phyloP scores from a whole-genome alignment of 257 asterid genomes.

The Ilex aquifolium region DNA sequence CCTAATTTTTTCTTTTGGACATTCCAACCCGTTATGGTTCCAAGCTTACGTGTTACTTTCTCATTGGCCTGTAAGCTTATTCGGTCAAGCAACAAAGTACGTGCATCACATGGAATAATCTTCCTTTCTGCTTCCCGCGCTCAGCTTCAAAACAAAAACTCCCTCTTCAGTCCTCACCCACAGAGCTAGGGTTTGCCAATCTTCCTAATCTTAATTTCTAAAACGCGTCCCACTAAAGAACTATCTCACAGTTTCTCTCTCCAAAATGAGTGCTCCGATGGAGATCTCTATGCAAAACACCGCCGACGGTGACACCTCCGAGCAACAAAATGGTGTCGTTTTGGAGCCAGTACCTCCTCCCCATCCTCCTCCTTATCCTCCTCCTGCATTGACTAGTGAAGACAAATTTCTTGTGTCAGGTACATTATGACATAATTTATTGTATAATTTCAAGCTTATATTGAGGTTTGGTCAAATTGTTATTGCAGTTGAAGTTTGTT shows the following conservation, averaged over 20 bases:
- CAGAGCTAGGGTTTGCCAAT: neutral
- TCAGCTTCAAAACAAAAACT: neutral
- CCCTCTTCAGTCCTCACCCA: neutral
- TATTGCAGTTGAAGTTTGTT: conserved; percentile 77
- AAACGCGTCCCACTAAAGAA: too few species aligned
- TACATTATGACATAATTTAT: conserved; percentile 7
- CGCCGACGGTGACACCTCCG: conserved; percentile 27
- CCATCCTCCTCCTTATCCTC: conserved; percentile 23
- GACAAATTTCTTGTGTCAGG: conserved; percentile 81
- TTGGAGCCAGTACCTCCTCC: conserved; percentile 38
- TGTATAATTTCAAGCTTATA: conserved; percentile 7
- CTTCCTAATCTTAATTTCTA: too few species aligned
- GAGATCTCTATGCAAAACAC: conserved; percentile 51
- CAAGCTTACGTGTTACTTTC: too few species aligned
- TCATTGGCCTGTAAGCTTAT: too few species aligned
- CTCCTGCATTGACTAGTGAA: conserved; percentile 22
- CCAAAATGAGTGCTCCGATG: conserved; percentile 74
- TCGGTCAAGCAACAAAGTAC: too few species aligned
- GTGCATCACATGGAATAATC: too few species aligned
- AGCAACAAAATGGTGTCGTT: conserved; percentile 31
- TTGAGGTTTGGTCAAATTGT: conserved; percentile 4
- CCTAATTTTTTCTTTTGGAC: too few species aligned
- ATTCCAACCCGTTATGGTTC: too few species aligned
- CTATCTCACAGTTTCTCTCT: conserved; percentile 10
- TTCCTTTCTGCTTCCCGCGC: neutral